Evolutionary conservation across 352 stramenopile genomes (phyloP), one percentile per base, ranked within the genome.

Genomic region (Phytophthora vignae): DNA sequence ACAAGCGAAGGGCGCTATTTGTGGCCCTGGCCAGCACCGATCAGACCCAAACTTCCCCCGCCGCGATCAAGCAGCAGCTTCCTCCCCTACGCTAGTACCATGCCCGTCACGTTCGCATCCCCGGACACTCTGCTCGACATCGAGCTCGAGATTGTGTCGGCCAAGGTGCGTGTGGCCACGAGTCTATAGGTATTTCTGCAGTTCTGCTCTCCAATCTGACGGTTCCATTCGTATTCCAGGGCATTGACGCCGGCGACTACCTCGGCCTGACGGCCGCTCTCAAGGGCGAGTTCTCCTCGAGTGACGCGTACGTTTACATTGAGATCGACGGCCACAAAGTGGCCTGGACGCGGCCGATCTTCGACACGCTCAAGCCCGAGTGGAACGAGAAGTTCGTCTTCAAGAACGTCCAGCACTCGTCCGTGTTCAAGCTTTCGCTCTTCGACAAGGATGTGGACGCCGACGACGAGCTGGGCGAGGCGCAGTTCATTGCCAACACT

Each of bases 371-470:
- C 33, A 57, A 78, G 14, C 74, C 74, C 29, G 46, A 49, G n/a
- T 81, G 74, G 74, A 78, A 81, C 55, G 74, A 81, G 50, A 76
- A 59, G 29, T 81, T 81, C 31, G 71, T 54, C 33, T 81, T 81
- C 54, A 70, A 68, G 46, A 78, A 78, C 46, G 65, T 78, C 2
- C 67, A 62, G 27, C 50, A 72, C 63, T 56, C 74, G 22, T 33
- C 42, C 4, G 42, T 60, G n/a, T 81, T 65, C 63, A 81, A 76
- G 36, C 44, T 81, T 4, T 69, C 53, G 2, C 36, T 81, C 40
- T 66, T 78, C 33, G 74, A 81, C 63, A 81, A 75, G 57, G 70
- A 81, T 36, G 42, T 78, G 25, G 38, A 71, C 46, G 63, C 64
- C 0, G 74, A 76, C 55, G 74, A 81, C 61, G 50, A 73, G 48